These are phyloP conservation scores for Fusarium proliferatum DNA, from an alignment of 2,329 filamentous ascomycete genomes.

Conservation along the genomic window DNA sequence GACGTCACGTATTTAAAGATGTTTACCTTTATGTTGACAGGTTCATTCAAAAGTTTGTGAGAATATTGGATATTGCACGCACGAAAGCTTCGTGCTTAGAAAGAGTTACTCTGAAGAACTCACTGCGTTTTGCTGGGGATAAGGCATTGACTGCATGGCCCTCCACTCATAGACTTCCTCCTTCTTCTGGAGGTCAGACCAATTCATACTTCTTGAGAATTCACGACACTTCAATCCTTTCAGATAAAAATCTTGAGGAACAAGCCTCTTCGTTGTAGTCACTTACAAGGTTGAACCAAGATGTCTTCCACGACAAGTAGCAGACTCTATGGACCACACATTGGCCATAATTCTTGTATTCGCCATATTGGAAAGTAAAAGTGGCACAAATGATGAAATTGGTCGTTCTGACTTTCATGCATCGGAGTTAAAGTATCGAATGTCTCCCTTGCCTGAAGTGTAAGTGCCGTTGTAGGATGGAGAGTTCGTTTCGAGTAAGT, in stretches of 20 bases:
- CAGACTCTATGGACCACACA: not conserved
- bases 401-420: not conserved
- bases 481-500: not conserved
- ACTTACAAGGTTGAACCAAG: not conserved
- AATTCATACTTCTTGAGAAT: not conserved
- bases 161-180: not conserved
- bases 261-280: not conserved
- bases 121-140: not conserved
- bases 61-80: not conserved
- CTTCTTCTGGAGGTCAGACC: not conserved
- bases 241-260: not conserved
- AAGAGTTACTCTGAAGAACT: not conserved
- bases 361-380: not conserved
- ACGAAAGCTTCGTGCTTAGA: not conserved
- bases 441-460: too few species aligned
- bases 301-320: not conserved
- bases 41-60: not conserved
- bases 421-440: not conserved
- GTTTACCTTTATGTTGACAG: not conserved
- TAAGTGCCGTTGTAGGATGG: not conserved
- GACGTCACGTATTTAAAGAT: not conserved
- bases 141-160: not conserved
- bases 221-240: not conserved
- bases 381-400: not conserved
- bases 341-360: fast-evolving